Evolutionary conservation across 2,329 filamentous ascomycete species (phyloP).

Genomic region (Venturia carpophila): DNA sequence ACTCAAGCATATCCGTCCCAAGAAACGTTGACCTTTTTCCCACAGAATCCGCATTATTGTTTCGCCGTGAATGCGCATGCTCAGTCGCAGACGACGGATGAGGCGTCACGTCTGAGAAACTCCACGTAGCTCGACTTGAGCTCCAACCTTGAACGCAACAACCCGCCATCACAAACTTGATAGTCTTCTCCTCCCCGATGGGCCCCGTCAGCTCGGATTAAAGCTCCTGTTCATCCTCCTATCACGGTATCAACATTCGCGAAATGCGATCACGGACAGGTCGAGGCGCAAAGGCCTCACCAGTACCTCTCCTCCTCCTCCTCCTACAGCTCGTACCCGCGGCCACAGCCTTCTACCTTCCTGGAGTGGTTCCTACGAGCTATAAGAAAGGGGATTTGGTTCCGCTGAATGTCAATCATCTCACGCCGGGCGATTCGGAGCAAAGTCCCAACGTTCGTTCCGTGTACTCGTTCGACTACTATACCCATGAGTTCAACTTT

Average conservation of each 20-base stretch:
- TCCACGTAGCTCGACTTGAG: slow-evolving; percentile 3
- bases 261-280: background rate
- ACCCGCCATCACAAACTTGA: background rate
- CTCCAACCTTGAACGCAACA: background rate
- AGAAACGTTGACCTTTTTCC: background rate
- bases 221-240: background rate
- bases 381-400: slow-evolving; percentile 75
- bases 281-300: background rate
- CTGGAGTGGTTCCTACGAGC: slow-evolving; percentile 87
- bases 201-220: background rate
- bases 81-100: background rate
- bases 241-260: background rate
- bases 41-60: background rate
- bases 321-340: slow-evolving; percentile 30
- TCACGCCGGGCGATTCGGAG: slow-evolving; percentile 73
- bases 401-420: slow-evolving; percentile 83
- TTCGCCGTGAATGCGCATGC: background rate
- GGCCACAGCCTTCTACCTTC: slow-evolving; percentile 77
- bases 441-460: slow-evolving; percentile 77
- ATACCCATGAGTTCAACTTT: slow-evolving; percentile 79
- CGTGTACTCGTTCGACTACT: slow-evolving; percentile 96
- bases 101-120: background rate
- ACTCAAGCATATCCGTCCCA: background rate
- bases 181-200: background rate
- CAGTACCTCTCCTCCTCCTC: slow-evolving; percentile 22